Percentiles rank a stretch among this genome's conserved stretches.
phyloP scores from a whole-genome alignment of 371 early-diverging fungal species.

The Cokeromyces recurvatus region DNA sequence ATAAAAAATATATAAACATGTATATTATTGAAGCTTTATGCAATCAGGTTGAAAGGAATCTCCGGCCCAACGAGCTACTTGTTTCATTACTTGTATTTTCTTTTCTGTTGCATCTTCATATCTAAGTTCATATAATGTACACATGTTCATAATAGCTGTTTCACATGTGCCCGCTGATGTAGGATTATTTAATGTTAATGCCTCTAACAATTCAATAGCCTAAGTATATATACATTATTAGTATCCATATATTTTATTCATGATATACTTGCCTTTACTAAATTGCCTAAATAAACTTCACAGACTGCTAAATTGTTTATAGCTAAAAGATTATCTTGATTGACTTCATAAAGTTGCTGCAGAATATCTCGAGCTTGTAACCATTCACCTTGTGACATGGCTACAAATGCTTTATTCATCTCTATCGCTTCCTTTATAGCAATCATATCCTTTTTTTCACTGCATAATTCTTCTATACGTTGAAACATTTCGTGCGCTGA shows the following conservation, averaged over 20 bases:
- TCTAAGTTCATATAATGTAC: constrained; percentile 56
- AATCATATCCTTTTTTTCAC: constrained; percentile 1
- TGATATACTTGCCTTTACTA: constrained; percentile 25
- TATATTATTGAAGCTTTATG: constrained; percentile 31
- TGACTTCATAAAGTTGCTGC: constrained; percentile 34
- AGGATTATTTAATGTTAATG: constrained; percentile 27
- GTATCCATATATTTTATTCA: background rate
- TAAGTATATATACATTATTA: background rate
- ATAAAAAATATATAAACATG: no score
- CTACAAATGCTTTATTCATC: constrained; percentile 47
- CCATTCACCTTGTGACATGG: constrained; percentile 56
- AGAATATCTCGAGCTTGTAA: constrained; percentile 38
- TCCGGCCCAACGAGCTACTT: constrained; percentile 57
- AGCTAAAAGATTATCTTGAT: constrained; percentile 49
- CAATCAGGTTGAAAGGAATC: constrained; percentile 54
- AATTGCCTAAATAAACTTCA: constrained; percentile 52
- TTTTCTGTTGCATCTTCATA: constrained; percentile 44
- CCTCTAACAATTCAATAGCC: constrained; percentile 29
- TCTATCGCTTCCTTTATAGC: constrained; percentile 32
- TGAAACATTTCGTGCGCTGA: constrained; percentile 39
- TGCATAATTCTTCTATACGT: constrained; percentile 29
- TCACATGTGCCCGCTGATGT: constrained; percentile 51
- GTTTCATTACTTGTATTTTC: constrained; percentile 48
- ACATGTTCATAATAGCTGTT: constrained; percentile 53
- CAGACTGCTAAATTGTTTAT: constrained; percentile 57